Evolutionary conservation across 1,139 yeast species (phyloP), one percentile per base, ranked within the genome.

Genomic region (Magnusiomyces tetraspermus): DNA sequence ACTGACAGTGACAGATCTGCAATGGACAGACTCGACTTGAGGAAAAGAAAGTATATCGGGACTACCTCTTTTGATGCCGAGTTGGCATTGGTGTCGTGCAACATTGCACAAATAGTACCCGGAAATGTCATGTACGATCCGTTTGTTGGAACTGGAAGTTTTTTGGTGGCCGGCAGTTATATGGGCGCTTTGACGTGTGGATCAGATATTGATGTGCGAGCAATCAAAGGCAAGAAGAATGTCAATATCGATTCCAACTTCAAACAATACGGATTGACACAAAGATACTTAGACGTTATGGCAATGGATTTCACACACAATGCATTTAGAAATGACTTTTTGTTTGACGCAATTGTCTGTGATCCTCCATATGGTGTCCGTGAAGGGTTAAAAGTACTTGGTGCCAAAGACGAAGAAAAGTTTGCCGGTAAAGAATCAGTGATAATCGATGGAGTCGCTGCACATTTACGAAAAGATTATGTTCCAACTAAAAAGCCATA

Each of bases 281-380:
- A 72, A 6, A 73, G 76, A 51, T 83, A 82, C 61, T 67, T 89
- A 50, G 98, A 90, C 66, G 83, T 85, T 0, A 63, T 88, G 61
- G 83, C 95, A 13, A 87, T 92, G 95, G 99, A 92, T 68, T 92
- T 92, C 67, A 92, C 97, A 3, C 90, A 92, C 65, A 85, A 85
- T 66, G 84, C 96, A 2, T 72, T 94, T 53, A 76, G 97, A 57
- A 56, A 68, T 0, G 75, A 77, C 60, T 70, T 92, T 45, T 68
- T 64, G 40, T 76, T 94, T 19, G 96, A 92, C 62, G 77, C 89
- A 1, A 89, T 92, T 15, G 79, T 92, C 1, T 90, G 97, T 65
- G 99, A 92, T 67, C 98, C 98, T 1, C 99, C 99, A 0, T 92
- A 92, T 66, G 99, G 98, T 1, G 95, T 92, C 1, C 76, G 99